phyloP scores from a whole-genome alignment of 2,329 filamentous ascomycete species.

The Thelonectria rubi region DNA sequence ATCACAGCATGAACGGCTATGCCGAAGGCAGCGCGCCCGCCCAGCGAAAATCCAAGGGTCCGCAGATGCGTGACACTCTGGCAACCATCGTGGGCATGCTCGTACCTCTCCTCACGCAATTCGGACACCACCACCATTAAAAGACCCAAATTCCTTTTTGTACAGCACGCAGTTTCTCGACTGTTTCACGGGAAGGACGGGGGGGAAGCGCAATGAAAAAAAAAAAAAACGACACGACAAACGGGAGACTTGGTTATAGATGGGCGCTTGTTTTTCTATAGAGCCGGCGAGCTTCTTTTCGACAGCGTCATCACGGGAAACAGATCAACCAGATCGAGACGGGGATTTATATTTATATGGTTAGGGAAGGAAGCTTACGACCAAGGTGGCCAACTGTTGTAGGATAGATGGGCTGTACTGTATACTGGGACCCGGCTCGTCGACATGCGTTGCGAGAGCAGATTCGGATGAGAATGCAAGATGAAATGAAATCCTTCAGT shows the following conservation, averaged over 20 bases:
- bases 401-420: conserved; percentile 21
- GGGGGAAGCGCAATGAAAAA: conserved; percentile 9
- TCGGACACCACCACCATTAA: conserved; percentile 74
- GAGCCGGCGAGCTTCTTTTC: conserved; percentile 37
- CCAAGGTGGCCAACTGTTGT: conserved; percentile 24
- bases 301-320: conserved; percentile 17
- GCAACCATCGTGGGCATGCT: conserved; percentile 81
- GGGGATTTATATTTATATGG: conserved; percentile 29
- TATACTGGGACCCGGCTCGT: conserved; percentile 4
- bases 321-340: conserved; percentile 12
- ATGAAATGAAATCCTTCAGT: not conserved
- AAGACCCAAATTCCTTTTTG: conserved; percentile 10
- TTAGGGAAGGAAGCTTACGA: conserved; percentile 11
- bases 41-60: conserved; percentile 63
- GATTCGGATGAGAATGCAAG: not conserved
- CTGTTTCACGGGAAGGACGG: conserved; percentile 7
- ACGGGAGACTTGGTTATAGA: conserved; percentile 24
- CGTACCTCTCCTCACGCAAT: conserved; percentile 78
- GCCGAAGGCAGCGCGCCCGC: conserved; percentile 55
- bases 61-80: conserved; percentile 73
- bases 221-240: conserved; percentile 19
- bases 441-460: not conserved
- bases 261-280: conserved; percentile 29
- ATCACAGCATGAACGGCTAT: conserved; percentile 66
- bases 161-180: conserved; percentile 21